These are phyloP conservation scores for Candida lessepsii DNA, from an alignment of 805 yeast species.

Conservation along the genomic window DNA sequence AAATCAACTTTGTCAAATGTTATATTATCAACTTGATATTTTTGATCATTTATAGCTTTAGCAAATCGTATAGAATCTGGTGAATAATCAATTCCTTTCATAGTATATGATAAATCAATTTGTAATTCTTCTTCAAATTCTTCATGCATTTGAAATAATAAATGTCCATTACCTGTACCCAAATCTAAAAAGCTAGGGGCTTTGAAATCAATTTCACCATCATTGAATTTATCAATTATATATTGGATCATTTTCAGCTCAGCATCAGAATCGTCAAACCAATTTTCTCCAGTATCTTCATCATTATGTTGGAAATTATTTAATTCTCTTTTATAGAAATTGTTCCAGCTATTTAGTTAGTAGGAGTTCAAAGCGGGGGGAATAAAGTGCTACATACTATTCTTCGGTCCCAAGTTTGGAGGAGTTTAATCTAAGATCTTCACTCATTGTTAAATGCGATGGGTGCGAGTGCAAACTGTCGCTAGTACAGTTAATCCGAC, in stretches of 20 bases:
- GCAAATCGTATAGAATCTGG: constrained; percentile 80
- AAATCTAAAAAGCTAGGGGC: constrained; percentile 61
- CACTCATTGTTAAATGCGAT: constrained; percentile 1
- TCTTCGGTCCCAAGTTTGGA: constrained; percentile 85
- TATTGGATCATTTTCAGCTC: constrained; percentile 80
- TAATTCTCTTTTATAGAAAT: constrained; percentile 73
- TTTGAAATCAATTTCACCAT: constrained; percentile 19
- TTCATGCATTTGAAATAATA: constrained; percentile 65
- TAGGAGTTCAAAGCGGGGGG: neutral
- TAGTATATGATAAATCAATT: constrained; percentile 12
- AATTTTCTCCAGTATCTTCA: constrained; percentile 89
- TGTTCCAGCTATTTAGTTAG: constrained; percentile 69
- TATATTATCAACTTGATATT: constrained; percentile 33
- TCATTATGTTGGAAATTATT: constrained; percentile 70
- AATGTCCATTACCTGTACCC: constrained; percentile 96
- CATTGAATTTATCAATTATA: constrained; percentile 50
- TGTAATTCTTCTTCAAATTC: constrained; percentile 51
- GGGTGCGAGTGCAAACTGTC: too few relatives aligned
- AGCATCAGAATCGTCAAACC: constrained; percentile 97
- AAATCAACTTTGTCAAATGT: constrained; percentile 74
- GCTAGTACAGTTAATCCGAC: too few relatives aligned
- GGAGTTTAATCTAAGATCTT: constrained; percentile 50
- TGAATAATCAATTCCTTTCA: constrained; percentile 81
- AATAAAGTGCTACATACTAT: constrained; percentile 47
- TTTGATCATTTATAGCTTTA: constrained; percentile 46